Percentiles rank a stretch among this genome's conserved stretches.
phyloP scores from a whole-genome alignment of 2,329 filamentous ascomycete species.

The Aspergillus fijiensis region DNA sequence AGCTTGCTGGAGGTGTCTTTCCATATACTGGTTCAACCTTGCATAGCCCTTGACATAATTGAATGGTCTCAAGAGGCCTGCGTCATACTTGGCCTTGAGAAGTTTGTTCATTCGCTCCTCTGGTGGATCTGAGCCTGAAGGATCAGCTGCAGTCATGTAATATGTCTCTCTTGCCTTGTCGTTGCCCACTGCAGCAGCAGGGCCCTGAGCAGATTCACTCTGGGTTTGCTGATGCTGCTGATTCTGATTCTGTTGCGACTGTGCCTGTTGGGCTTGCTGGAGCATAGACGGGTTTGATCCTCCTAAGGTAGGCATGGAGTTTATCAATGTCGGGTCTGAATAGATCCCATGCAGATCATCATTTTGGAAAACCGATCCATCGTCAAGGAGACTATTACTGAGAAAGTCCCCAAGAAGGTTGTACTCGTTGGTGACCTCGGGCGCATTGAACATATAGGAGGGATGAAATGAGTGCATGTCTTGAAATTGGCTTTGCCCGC shows the following conservation, averaged over 20 bases:
- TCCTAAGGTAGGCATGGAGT: constrained; percentile 41
- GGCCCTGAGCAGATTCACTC: constrained; percentile 59
- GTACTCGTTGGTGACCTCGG: constrained; percentile 94
- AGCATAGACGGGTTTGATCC: constrained; percentile 32
- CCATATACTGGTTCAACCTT: constrained; percentile 85
- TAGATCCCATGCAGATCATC: constrained; percentile 66
- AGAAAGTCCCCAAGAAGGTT: constrained; percentile 96
- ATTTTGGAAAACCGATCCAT: constrained; percentile 65
- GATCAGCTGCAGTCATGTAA: constrained; percentile 95
- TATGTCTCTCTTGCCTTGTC: constrained; percentile 77
- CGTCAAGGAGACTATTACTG: constrained; percentile 86
- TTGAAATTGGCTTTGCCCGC: constrained; percentile 78
- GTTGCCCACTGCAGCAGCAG: constrained; percentile 60
- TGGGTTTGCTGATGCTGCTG: constrained; percentile 33
- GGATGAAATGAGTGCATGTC: constrained; percentile 94
- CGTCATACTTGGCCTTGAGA: constrained; percentile 92
- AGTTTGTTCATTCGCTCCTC: constrained; percentile 95
- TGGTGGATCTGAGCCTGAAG: constrained; percentile 78
- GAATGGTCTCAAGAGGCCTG: constrained; percentile 90
- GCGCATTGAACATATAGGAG: constrained; percentile 91
- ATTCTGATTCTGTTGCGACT: constrained; percentile 32
- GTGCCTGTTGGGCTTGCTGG: constrained; percentile 37
- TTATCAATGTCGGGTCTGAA: constrained; percentile 57
- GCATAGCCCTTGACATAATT: constrained; percentile 98
- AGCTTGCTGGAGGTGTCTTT: constrained; percentile 75